Conservation (phyloP, 306 rosid genomes). For the Castanospermum australe region DNA sequence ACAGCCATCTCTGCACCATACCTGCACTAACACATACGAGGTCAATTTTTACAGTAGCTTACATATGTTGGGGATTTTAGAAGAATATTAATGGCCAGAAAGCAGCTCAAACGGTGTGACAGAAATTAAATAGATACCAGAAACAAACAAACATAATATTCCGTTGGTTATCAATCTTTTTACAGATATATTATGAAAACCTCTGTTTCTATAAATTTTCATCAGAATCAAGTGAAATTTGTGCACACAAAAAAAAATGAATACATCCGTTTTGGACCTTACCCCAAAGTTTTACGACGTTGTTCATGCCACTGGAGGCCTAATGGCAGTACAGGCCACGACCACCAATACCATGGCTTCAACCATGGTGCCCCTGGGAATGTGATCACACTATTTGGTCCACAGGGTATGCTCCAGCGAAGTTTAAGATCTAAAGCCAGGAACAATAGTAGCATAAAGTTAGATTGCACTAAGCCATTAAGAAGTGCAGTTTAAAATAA, state of each 20-base stretch:
- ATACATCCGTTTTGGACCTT: constrained; percentile 2
- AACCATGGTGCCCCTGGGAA: constrained; percentile 94
- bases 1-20: constrained; percentile 71
- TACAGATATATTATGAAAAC: background rate
- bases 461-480: constrained; percentile 1
- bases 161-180: background rate
- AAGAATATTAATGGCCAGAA: background rate
- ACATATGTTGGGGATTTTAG: no score
- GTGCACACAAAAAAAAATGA: background rate
- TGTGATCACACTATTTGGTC: constrained; percentile 96
- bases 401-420: constrained; percentile 94
- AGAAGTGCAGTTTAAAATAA: background rate
- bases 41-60: background rate
- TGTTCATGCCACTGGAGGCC: constrained; percentile 86
- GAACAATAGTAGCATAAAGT: background rate
- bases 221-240: background rate
- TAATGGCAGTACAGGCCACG: constrained; percentile 95
- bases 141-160: background rate
- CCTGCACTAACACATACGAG: constrained; percentile 37
- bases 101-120: background rate
- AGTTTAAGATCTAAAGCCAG: constrained; percentile 62
- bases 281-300: constrained; percentile 86
- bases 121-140: background rate
- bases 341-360: constrained; percentile 99
- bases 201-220: background rate